phyloP scores from a whole-genome alignment of 116 monocot genomes.

The Zostera marina region DNA sequence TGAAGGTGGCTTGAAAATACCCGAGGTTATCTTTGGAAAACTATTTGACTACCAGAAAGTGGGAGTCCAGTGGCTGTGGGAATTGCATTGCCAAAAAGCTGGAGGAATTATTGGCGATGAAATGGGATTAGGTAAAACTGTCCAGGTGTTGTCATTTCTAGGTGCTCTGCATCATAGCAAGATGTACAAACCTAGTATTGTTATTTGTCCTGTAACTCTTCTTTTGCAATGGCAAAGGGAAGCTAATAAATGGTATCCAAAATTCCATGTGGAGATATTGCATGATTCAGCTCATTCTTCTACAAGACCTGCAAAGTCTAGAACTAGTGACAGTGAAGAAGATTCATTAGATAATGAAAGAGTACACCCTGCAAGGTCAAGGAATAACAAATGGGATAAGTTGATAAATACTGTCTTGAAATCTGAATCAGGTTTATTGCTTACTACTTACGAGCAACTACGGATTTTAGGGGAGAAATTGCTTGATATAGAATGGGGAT shows the following conservation, averaged over 20 bases:
- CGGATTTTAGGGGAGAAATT: conserved; percentile 68
- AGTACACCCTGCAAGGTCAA: conserved; percentile 14
- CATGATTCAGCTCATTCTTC: conserved; percentile 66
- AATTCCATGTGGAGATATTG: conserved; percentile 72
- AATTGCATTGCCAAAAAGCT: conserved; percentile 84
- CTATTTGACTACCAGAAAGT: conserved; percentile 98
- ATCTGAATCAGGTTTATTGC: conserved; percentile 62
- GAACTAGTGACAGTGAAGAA: conserved; percentile 32
- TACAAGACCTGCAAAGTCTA: conserved; percentile 12
- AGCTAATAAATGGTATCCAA: conserved; percentile 65
- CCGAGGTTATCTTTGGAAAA: conserved; percentile 33
- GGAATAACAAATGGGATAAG: conserved; percentile 44
- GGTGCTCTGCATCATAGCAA: conserved; percentile 73
- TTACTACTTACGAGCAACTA: conserved; percentile 90
- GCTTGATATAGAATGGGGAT: conserved; percentile 87
- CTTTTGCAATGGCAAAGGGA: conserved; percentile 84
- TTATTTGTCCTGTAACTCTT: conserved; percentile 83
- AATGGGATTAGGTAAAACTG: conserved; percentile 93
- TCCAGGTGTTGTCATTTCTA: conserved; percentile 81
- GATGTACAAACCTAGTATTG: conserved; percentile 80
- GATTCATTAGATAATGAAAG: conserved; percentile 24
- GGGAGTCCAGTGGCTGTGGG: conserved; percentile 98
- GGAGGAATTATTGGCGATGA: conserved; percentile 99
- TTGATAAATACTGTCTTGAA: conserved; percentile 37
- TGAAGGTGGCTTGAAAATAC: conserved; percentile 88